phyloP scores from a whole-genome alignment of 2,329 filamentous ascomycete species.

The Dactylellina cionopaga region DNA sequence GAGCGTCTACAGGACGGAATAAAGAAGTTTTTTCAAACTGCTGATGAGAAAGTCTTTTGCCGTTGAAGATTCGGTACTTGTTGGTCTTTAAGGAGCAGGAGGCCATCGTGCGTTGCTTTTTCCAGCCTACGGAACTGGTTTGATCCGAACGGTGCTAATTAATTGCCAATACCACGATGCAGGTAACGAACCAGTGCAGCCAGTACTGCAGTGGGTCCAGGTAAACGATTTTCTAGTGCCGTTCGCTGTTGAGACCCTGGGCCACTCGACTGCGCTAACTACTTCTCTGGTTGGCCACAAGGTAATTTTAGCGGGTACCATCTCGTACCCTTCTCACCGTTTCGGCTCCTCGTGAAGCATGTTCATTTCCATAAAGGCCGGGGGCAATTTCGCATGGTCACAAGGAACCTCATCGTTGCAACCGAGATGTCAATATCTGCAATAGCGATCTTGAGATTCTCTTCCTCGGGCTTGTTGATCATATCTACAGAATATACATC shows the following conservation, averaged over 20 bases:
- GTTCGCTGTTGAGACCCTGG: slow-evolving; percentile 16
- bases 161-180: slow-evolving; percentile 3
- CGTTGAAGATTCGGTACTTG: slow-evolving; percentile 20
- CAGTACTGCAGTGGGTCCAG: too few relatives aligned
- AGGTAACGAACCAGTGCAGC: slow-evolving; percentile 23
- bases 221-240: slow-evolving; percentile 9
- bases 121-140: slow-evolving; percentile 25
- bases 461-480: too few relatives aligned
- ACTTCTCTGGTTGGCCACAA: slow-evolving; percentile 35
- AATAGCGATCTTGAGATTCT: too few relatives aligned
- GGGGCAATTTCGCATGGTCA: too few relatives aligned
- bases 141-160: slow-evolving; percentile 34
- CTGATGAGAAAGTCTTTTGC: slow-evolving; percentile 24
- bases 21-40: slow-evolving; percentile 12
- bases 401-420: too few relatives aligned
- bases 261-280: background rate
- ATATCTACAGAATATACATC: too few relatives aligned
- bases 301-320: slow-evolving; percentile 1
- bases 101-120: slow-evolving; percentile 49
- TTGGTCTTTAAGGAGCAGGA: slow-evolving; percentile 48
- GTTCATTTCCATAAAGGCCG: background rate
- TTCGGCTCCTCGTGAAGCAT: background rate
- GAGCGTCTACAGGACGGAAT: slow-evolving; percentile 24
- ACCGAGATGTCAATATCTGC: too few relatives aligned
- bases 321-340: background rate